Percentiles rank a stretch among this genome's conserved stretches.
These are phyloP conservation scores for Coniella vitis DNA, from an alignment of 2,329 filamentous ascomycete species.

Conservation along the genomic window DNA sequence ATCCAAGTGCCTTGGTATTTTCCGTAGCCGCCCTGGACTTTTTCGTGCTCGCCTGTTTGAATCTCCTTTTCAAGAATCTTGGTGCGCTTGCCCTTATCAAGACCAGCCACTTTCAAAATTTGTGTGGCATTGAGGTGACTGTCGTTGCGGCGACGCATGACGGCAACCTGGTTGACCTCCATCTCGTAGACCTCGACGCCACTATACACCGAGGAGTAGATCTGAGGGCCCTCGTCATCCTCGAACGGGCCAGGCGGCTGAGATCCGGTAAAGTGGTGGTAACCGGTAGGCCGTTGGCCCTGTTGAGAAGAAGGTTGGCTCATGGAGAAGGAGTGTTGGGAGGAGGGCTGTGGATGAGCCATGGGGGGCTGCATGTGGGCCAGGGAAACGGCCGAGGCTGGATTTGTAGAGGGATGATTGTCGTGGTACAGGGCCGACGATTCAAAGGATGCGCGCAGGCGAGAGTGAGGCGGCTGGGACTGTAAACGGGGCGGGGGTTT, in stretches of 20 bases:
- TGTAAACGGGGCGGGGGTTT: constrained; percentile 20
- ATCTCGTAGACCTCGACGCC: constrained; percentile 97
- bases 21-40: constrained; percentile 95
- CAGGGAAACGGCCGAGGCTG: constrained; percentile 11
- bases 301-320: constrained; percentile 45
- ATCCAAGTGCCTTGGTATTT: constrained; percentile 99
- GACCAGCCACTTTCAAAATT: constrained; percentile 91
- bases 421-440: background rate
- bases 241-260: constrained; percentile 22
- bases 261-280: constrained; percentile 34
- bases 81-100: constrained; percentile 95
- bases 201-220: constrained; percentile 81
- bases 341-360: constrained; percentile 37
- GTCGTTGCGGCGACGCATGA: constrained; percentile 92
- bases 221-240: constrained; percentile 43
- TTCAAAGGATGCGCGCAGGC: constrained; percentile 5
- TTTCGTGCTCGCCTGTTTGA: constrained; percentile 91
- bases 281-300: constrained; percentile 28
- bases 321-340: constrained; percentile 51
- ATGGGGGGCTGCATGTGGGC: constrained; percentile 20
- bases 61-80: constrained; percentile 99
- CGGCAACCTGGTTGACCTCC: constrained; percentile 87
- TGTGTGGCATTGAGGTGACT: constrained; percentile 99
- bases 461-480: constrained; percentile 21
- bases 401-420: background rate